Base-by-base conservation (phyloP, 768 basidiomycete genomes). In the Trametes sanguinea region DNA sequence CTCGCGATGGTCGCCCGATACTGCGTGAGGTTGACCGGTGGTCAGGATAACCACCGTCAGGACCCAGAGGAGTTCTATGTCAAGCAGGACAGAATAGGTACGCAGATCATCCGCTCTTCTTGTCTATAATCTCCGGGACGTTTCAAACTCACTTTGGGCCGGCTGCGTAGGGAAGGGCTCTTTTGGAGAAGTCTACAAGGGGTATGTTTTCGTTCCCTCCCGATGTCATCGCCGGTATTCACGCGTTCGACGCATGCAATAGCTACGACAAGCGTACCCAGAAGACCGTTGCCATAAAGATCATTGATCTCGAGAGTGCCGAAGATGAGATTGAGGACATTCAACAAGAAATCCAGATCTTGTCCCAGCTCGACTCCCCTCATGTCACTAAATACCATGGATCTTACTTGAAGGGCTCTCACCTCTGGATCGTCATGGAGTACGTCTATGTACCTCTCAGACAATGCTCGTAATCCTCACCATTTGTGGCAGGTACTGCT, bases 291-390 rank as follows among this genome's bases (percentile, higher is more conserved):
- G 97, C 97, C 47, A 98, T 99, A 81, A 99, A 95, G 87, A 96
- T 98, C 69, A 98, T 99, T 74, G 95, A 98, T 80, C 85, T 99
- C 35, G 97, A 99, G 76, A 94, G 92, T 72, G 97, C 97, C 54
- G 97, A 98, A 76, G 97, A 99, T 72, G 97, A 99, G 79, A 98
- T 98, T 72, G 97, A 98, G 74, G 97, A 98, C 77, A 98, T 99
- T 62, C 94, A 98, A 70, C 94, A 97, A 74, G 97, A 99, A 76
- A 98, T 99, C 58, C 94, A 97, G 75, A 98, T 99, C 64, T 85
- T 99, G 13, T 94, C 93, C 6, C 95, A 98, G 72, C 77, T 99
- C 67, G 96, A 98, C 76, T 98, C 95, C 29, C 89, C 92, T 30
- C 90, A 92, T 77, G 96, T 98, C 58, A 98, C 96, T 66, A 96